Evolutionary conservation across 1,284 basidiomycete species (phyloP), one percentile per base, ranked within the genome.

Genomic region (Cutaneotrichosporon spelunceum): DNA sequence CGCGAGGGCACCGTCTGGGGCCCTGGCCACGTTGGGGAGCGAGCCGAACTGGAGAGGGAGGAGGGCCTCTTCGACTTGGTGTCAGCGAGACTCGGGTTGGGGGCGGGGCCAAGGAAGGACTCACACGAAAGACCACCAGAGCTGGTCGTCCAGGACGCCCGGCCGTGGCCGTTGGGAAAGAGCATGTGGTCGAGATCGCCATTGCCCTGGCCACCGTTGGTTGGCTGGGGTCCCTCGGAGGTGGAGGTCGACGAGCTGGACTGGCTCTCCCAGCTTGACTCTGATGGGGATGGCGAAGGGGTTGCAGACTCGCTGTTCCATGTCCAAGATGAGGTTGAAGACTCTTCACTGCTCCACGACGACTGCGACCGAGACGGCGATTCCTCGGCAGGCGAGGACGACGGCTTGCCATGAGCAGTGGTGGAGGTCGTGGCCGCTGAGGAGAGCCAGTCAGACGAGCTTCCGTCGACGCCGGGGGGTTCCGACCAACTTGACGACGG

Each of bases 1-100:
- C n/a, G 71, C 70, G 6, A 57, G 21, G 3, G 70, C 63, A 7
- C 77, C 77, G 63, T 79, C 78, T 3, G 77, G 77, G 0, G 77
- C 70, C n/a, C 34, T 52, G 19, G 36, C 58, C 19, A 61, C 19
- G 4, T 67, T 42, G 7, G 74, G 70, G 11, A 77, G 68, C 58
- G 65, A 66, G 19, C 74, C 73, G 14, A 69, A 64, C n/a, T 67
- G 62, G 19, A 78, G 56, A 21, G 75, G 73, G 48, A 68, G 70
- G 21, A 78, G 66, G 13, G 72, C 72, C 47, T 61, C 65, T 30
- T 60, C 56, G 60, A 71, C 73, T 75, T 54, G 0, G 23, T 21
- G 53, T 54, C 16, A 57, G 48, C 21, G 47, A 13, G 13, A 30
- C 19, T 16, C 10, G 9, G 24, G 23, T n/a, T n/a, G n/a, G n/a